Base-by-base conservation (phyloP, 306 rosid genomes). In the Vigna angularis region DNA sequence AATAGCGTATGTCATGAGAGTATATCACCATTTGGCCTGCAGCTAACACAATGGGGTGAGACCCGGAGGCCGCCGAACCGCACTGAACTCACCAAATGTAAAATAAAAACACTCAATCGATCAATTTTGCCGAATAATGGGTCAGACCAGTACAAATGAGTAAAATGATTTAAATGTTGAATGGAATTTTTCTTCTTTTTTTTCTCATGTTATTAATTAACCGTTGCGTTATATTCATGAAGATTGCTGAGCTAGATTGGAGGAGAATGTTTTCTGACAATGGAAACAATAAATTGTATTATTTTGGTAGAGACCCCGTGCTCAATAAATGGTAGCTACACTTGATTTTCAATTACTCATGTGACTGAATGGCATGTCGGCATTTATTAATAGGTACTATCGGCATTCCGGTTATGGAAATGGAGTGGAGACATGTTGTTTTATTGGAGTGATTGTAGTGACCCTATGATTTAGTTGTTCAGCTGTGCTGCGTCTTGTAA, bases 401-500 rank as follows among this genome's bases (percentile, higher is more conserved):
- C 18, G 66, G 9, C 30, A 24, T 66, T 66, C 80, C 20, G n/a
- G 52, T 52, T 38, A 76, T 66, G 74, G 72, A 12, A 76, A 20
- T 36, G 40, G 9, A 64, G 62, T 36, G 40, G 9, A 64, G 62
- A 45, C 5, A 22, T 66, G 11, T 64, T 66, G 11, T 64, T 26
- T 7, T 36, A 0, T 50, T 32, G 17, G 36, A 18, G 32, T 18
- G 32, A 4, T 15, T 30, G 44, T 5, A 22, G 24, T 15, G 42
- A 4, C 9, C 3, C 1, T 10, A 11, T 10, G 50, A 42, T 42
- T 42, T 42, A 9, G 10, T 42, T 9, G 13, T 8, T 42, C 0
- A 42, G 47, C 9, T 40, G 11, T 40, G 11, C 10, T 42, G 45
- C 2, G 10, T 6, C 45, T 40, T 40, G n/a, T 34, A 62, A 62